A percentile compares a stretch with the other conserved stretches of the same genome.
phyloP scores from a whole-genome alignment of 805 yeast species.

The Candida sithepensis region DNA sequence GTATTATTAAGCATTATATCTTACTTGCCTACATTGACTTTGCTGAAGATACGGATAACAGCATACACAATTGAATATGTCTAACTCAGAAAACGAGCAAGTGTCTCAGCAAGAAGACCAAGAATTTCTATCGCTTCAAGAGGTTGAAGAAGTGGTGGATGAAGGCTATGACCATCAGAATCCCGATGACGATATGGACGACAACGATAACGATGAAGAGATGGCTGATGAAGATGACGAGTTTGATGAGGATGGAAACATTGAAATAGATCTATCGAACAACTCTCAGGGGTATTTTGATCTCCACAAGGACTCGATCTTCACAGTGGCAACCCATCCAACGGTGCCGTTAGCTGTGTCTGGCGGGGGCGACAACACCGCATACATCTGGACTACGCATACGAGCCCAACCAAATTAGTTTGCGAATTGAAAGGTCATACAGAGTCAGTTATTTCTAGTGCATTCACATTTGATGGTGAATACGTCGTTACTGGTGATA shows the following conservation, averaged over 20 bases:
- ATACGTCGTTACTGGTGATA: conserved; percentile 84
- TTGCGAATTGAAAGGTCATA: conserved; percentile 72
- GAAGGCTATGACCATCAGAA: conserved; percentile 41
- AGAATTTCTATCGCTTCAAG: conserved; percentile 26
- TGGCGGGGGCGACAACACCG: conserved; percentile 94
- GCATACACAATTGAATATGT: neutral
- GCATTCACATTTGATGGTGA: conserved; percentile 82
- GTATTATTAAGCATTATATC: neutral
- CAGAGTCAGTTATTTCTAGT: conserved; percentile 83
- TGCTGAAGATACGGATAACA: neutral
- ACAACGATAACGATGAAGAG: conserved; percentile 40
- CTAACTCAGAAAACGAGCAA: conserved; percentile 1
- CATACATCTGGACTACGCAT: conserved; percentile 90
- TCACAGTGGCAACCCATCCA: conserved; percentile 80
- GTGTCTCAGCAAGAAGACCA: conserved; percentile 12
- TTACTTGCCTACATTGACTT: no score
- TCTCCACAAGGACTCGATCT: conserved; percentile 82
- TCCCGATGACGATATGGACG: conserved; percentile 28
- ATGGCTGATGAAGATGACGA: conserved; percentile 35
- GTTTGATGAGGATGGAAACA: conserved; percentile 43
- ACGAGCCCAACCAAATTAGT: conserved; percentile 79
- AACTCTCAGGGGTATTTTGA: conserved; percentile 90
- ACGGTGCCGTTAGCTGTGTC: conserved; percentile 78
- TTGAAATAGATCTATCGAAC: conserved; percentile 84
- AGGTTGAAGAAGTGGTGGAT: conserved; percentile 32